phyloP scores from a whole-genome alignment of 164 flowering plant species.

The Annona cherimola region DNA sequence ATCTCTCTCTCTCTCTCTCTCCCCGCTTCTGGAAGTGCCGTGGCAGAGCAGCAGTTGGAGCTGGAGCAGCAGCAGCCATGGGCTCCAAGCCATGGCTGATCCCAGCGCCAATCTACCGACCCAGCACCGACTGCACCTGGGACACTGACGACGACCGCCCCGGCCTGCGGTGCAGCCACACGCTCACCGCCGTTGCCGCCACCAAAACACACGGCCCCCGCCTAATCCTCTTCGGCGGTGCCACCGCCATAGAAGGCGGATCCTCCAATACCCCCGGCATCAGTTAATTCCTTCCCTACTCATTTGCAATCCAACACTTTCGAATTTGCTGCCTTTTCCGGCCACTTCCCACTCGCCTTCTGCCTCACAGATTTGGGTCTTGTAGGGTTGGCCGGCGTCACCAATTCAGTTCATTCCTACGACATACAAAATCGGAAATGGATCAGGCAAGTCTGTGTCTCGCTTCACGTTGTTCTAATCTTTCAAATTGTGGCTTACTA shows the following conservation, averaged over 20 bases:
- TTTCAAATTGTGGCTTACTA: not conserved
- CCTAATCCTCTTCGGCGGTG: conserved; percentile 93
- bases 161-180: conserved; percentile 88
- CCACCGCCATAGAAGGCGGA: conserved; percentile 85
- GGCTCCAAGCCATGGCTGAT: conserved; percentile 69
- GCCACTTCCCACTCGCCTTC: not conserved
- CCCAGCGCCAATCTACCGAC: conserved; percentile 80
- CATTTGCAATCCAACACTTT: not conserved
- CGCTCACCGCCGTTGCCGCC: conserved; percentile 89
- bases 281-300: conserved; percentile 5
- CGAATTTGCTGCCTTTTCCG: not conserved
- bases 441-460: conserved; percentile 45
- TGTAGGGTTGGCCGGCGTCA: conserved; percentile 89
- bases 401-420: conserved; percentile 83
- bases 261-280: conserved; percentile 12
- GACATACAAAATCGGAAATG: conserved; percentile 88
- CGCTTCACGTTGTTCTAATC: not conserved
- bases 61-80: conserved; percentile 6
- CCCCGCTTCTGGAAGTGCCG: not conserved
- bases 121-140: conserved; percentile 60
- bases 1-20: not conserved
- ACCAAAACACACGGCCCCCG: conserved; percentile 83
- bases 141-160: conserved; percentile 91
- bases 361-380: conserved; percentile 2
- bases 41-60: no score